These are phyloP conservation scores for Rhododendron kiyosumense DNA, from an alignment of 148 eudicot genomes.

Conservation along the genomic window DNA sequence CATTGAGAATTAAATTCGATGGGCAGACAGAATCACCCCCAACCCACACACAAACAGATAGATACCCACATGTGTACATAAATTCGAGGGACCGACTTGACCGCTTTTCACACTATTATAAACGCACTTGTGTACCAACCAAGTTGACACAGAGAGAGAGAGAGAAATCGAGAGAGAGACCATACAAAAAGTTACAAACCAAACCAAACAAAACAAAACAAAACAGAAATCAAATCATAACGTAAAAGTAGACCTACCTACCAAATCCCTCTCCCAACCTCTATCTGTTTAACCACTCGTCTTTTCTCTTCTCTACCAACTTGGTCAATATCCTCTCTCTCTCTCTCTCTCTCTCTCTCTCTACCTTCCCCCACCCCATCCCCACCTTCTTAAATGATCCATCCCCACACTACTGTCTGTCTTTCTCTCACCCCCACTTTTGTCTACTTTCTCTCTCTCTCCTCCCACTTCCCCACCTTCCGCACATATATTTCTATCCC, in stretches of 20 bases:
- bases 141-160: neutral
- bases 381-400: neutral
- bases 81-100: constrained; percentile 9
- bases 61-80: neutral
- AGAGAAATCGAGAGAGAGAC: neutral
- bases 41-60: neutral
- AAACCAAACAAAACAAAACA: neutral
- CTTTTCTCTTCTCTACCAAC: constrained; percentile 27
- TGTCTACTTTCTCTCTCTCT: neutral
- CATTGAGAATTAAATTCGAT: neutral
- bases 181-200: neutral
- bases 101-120: neutral
- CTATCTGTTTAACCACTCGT: constrained; percentile 29
- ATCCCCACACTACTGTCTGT: neutral
- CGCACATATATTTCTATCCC: neutral
- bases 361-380: neutral
- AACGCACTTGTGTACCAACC: neutral
- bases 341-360: too few species aligned
- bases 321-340: constrained; percentile 17
- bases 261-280: constrained; percentile 36
- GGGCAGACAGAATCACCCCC: neutral
- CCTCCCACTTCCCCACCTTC: neutral
- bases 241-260: constrained; percentile 56
- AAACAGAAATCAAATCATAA: constrained; percentile 1
- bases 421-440: neutral